Evolutionary conservation across 1,284 basidiomycete genomes (phyloP).

Genomic region (Ustilago shanxiensis): DNA sequence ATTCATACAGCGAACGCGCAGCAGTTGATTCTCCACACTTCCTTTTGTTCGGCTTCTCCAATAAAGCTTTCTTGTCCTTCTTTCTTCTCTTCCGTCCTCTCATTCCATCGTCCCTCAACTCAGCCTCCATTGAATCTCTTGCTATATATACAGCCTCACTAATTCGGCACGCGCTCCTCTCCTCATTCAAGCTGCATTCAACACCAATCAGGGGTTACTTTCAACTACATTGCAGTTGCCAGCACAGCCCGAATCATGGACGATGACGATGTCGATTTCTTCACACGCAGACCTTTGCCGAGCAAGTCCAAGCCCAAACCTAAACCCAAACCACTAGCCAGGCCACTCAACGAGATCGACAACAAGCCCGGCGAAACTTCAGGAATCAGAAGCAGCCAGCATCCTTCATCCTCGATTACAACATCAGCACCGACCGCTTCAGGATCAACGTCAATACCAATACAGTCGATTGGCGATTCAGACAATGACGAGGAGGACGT

Average conservation of each 20-base stretch:
- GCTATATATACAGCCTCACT: too few relatives aligned
- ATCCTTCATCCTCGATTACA: not conserved
- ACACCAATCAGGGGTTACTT: too few relatives aligned
- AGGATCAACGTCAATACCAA: conserved; percentile 1
- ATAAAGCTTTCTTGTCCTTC: conserved; percentile 3
- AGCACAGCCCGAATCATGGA: conserved; percentile 30
- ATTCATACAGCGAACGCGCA: conserved; percentile 6
- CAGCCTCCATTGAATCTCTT: not conserved
- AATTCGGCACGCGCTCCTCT: too few relatives aligned
- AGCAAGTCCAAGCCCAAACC: conserved; percentile 15
- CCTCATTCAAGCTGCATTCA: too few relatives aligned
- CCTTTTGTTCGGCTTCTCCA: not conserved
- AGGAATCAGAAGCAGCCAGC: not conserved
- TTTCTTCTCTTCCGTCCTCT: not conserved
- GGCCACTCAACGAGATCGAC: not conserved
- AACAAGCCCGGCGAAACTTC: not conserved
- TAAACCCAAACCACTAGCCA: conserved; percentile 15
- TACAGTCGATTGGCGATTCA: conserved; percentile 1
- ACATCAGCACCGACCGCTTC: not conserved
- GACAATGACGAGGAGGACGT: conserved; percentile 7
- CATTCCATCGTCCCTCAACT: not conserved
- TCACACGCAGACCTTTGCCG: conserved; percentile 24
- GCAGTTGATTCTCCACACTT: conserved; percentile 2
- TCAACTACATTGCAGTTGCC: not conserved
- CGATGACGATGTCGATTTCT: conserved; percentile 41